These are phyloP conservation scores for Aspergillus costaricaensis DNA, from an alignment of 2,329 filamentous ascomycete genomes.

Conservation along the genomic window DNA sequence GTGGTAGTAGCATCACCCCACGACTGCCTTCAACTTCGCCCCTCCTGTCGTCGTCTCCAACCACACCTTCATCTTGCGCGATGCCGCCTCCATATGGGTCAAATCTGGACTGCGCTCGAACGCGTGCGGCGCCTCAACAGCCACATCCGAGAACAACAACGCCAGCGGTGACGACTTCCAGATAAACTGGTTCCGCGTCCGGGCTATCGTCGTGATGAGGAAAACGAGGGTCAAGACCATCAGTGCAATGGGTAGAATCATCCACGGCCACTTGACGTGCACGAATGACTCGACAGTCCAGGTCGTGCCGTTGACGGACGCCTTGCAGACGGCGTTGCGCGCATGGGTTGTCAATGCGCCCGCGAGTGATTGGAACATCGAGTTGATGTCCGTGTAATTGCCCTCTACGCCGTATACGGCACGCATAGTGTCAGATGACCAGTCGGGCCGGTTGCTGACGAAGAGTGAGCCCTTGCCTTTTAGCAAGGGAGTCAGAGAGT, in stretches of 20 bases:
- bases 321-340: conserved; percentile 22
- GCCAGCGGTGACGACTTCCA: conserved; percentile 30
- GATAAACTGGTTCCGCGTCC: conserved; percentile 28
- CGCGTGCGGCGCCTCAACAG: conserved; percentile 17
- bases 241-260: conserved; percentile 22
- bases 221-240: conserved; percentile 50
- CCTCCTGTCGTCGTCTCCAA: conserved; percentile 24
- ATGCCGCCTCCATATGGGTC: conserved; percentile 25
- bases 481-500: conserved; percentile 22
- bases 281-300: conserved; percentile 26
- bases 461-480: conserved; percentile 21
- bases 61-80: conserved; percentile 25
- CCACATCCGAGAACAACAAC: conserved; percentile 25
- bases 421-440: conserved; percentile 22
- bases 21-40: conserved; percentile 18
- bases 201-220: conserved; percentile 48
- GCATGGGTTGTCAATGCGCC: conserved; percentile 23
- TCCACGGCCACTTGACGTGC: conserved; percentile 27
- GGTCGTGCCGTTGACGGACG: conserved; percentile 17
- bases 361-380: conserved; percentile 21
- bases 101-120: conserved; percentile 20
- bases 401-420: conserved; percentile 25
- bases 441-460: conserved; percentile 24
- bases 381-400: conserved; percentile 23
- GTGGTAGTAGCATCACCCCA: not conserved